Conservation (phyloP, 192 early-diverging fungal genomes). For the Phlyctochytrium bullatum region DNA sequence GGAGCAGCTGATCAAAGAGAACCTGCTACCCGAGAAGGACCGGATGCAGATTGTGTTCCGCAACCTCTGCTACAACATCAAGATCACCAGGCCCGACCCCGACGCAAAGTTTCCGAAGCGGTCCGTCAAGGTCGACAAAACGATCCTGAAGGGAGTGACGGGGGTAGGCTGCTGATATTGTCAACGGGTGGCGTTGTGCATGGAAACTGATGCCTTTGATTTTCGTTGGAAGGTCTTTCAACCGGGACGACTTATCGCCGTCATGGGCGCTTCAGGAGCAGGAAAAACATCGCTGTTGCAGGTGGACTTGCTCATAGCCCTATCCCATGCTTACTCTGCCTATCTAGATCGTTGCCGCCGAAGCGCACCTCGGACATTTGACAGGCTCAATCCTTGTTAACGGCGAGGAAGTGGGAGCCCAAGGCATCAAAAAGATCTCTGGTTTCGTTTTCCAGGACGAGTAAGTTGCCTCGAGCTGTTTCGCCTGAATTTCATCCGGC, state of each 20-base stretch:
- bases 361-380: constrained; percentile 37
- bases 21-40: constrained; percentile 2
- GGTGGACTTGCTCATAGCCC: no score
- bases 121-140: constrained; percentile 1
- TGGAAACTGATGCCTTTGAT: no score
- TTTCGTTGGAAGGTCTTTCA: constrained; percentile 33
- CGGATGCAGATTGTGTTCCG: constrained; percentile 18
- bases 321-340: no score
- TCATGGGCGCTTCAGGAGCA: constrained; percentile 89
- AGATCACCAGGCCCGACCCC: neutral
- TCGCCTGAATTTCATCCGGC: no score
- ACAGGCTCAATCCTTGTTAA: constrained; percentile 60
- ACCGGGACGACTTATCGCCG: constrained; percentile 72
- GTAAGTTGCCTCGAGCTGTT: neutral
- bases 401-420: constrained; percentile 48
- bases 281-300: constrained; percentile 43
- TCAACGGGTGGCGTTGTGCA: constrained; percentile 1
- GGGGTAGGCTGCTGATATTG: constrained; percentile 5
- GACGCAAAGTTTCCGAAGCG: neutral
- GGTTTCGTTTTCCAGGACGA: constrained; percentile 63
- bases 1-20: neutral
- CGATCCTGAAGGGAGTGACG: constrained; percentile 14
- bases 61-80: constrained; percentile 11
- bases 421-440: constrained; percentile 51
- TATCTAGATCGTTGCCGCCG: constrained; percentile 45